Conservation (phyloP, 192 early-diverging fungal species). For the Backusella liffmaniae region DNA sequence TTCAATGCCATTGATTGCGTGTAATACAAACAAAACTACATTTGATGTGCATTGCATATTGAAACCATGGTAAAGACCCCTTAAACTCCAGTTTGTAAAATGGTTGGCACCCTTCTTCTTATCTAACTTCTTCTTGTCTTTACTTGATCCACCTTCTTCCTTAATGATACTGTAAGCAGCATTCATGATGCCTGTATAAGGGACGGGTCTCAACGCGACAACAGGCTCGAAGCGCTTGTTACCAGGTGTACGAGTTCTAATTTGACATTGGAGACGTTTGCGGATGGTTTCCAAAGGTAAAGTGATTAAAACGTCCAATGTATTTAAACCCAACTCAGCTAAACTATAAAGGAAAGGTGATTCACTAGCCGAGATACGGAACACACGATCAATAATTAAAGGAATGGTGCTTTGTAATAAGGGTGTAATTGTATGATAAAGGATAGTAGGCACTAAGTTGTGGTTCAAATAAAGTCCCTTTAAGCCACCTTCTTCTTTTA, state of each 20-base stretch:
- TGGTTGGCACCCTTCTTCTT: background rate
- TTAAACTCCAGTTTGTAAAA: constrained; percentile 53
- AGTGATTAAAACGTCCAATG: constrained; percentile 70
- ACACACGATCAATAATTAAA: constrained; percentile 64
- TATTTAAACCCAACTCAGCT: constrained; percentile 66
- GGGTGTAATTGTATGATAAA: constrained; percentile 77
- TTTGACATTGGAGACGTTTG: constrained; percentile 82
- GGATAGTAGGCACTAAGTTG: constrained; percentile 74
- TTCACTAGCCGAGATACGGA: constrained; percentile 56
- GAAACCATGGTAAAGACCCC: constrained; percentile 71
- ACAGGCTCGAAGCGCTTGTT: constrained; percentile 64
- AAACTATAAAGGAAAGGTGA: constrained; percentile 61
- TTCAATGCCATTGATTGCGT: constrained; percentile 56
- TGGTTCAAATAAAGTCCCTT: constrained; percentile 66
- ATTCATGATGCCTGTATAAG: constrained; percentile 73
- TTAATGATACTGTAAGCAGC: constrained; percentile 64
- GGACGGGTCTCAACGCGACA: constrained; percentile 64
- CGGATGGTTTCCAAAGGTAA: constrained; percentile 87
- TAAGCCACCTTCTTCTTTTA: constrained; percentile 76
- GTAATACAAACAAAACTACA: constrained; percentile 58
- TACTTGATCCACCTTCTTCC: constrained; percentile 65
- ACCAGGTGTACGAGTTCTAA: constrained; percentile 49
- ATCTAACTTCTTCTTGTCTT: constrained; percentile 16
- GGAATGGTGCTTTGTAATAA: constrained; percentile 65
- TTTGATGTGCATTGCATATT: constrained; percentile 62